Evolutionary conservation across 2,329 filamentous ascomycete genomes (phyloP).

Genomic region (Didymella glomerata): DNA sequence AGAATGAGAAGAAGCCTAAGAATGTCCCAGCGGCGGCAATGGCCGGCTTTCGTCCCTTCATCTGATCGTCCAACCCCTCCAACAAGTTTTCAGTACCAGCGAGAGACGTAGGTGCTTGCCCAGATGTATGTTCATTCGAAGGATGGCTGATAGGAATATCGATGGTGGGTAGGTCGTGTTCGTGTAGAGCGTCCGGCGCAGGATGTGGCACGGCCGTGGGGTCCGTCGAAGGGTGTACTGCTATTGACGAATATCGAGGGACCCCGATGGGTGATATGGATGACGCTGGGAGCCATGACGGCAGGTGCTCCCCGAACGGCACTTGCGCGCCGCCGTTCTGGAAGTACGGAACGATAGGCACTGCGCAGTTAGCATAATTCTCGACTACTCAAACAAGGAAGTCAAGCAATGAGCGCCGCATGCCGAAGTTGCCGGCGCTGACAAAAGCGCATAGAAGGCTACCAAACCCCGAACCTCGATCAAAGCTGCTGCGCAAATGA

Average conservation of each 20-base stretch:
- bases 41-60: conserved; percentile 49
- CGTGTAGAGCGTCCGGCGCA: conserved; percentile 42
- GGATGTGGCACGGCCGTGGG: conserved; percentile 25
- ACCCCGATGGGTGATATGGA: conserved; percentile 35
- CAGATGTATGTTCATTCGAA: conserved; percentile 35
- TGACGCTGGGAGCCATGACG: conserved; percentile 35
- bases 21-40: conserved; percentile 48
- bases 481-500: conserved; percentile 14
- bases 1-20: conserved; percentile 48
- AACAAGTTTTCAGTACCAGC: conserved; percentile 25
- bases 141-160: conserved; percentile 39
- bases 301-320: conserved; percentile 42
- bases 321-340: conserved; percentile 48
- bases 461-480: conserved; percentile 19
- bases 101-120: conserved; percentile 28
- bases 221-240: conserved; percentile 28
- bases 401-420: conserved; percentile 8
- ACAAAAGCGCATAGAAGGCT: conserved; percentile 32
- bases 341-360: conserved; percentile 48
- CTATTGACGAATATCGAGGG: conserved; percentile 38
- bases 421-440: conserved; percentile 42
- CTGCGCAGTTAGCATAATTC: conserved; percentile 41
- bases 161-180: conserved; percentile 35
- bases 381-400: conserved; percentile 27
- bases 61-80: conserved; percentile 37